A percentile compares a stretch with the other conserved stretches of the same genome.
These are phyloP conservation scores for Scleroderma citrinum DNA, from an alignment of 768 basidiomycete genomes.

Conservation along the genomic window DNA sequence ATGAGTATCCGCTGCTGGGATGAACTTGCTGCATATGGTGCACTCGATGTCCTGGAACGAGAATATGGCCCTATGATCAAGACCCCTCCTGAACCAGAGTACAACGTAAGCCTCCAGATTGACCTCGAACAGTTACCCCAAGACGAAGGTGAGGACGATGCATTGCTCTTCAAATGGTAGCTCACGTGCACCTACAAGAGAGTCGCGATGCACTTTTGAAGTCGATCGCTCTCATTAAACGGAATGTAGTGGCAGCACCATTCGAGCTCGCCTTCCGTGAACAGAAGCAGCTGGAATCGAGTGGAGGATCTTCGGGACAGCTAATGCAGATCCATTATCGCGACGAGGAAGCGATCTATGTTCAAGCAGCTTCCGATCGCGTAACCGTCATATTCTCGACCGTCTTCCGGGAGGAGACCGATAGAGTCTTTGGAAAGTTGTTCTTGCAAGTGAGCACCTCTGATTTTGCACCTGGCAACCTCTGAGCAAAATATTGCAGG, in stretches of 20 bases:
- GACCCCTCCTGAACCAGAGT: conserved; percentile 73
- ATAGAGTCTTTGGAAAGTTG: conserved; percentile 95
- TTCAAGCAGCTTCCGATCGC: conserved; percentile 89
- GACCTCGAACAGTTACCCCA: conserved; percentile 82
- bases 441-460: conserved; percentile 78
- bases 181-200: conserved; percentile 41
- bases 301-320: conserved; percentile 62
- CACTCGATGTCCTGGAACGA: conserved; percentile 64
- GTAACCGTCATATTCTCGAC: conserved; percentile 98
- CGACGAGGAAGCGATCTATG: conserved; percentile 94
- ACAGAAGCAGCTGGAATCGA: conserved; percentile 79
- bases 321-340: conserved; percentile 93
- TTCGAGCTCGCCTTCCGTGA: conserved; percentile 84
- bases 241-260: conserved; percentile 90
- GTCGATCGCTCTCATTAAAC: conserved; percentile 81
- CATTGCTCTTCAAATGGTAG: not conserved
- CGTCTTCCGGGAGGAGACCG: conserved; percentile 94
- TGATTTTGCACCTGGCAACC: not conserved
- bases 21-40: conserved; percentile 86
- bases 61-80: conserved; percentile 78
- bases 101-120: conserved; percentile 81
- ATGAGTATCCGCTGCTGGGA: conserved; percentile 99
- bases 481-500: conserved; percentile 40
- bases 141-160: conserved; percentile 57
- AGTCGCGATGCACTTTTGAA: conserved; percentile 73